Evolutionary conservation across 805 yeast genomes (phyloP), one percentile per base, ranked within the genome.

Genomic region (Suhomyces tanzawaensis): DNA sequence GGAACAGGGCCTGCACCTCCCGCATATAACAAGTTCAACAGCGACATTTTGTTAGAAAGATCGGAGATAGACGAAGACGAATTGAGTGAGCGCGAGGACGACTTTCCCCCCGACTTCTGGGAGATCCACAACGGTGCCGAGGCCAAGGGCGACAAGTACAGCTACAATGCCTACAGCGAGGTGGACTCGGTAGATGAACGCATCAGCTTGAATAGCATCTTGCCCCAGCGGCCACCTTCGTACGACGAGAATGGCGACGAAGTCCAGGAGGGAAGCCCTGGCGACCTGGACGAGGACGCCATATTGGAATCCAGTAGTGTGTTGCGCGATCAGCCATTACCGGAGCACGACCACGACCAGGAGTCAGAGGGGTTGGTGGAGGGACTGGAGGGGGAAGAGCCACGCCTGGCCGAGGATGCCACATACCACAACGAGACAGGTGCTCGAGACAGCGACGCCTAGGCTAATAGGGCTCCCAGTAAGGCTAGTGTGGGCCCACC

Each of bases 1-100:
- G 99, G 98, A 1, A 76, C 74, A 34, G 83, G 89, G 41, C 83
- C 95, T 3, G 95, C 98, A 4, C 96, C 98, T 3, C 99, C 99
- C 1, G 82, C 93, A 7, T 91, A 91, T 62, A 85, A 86, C 34
- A 78, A 81, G 40, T 89, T 81, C 52, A 79, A 77, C 31, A 81
- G 81, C 32, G 96, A 90, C 56, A 79, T 89, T 3, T 60, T 91
- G 37, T 63, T 91, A 19, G 96, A 85, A 52, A 62, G 82, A 33
- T 72, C 78, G 17, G 81, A 75, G 50, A 57, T 72, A 18, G 81
- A 70, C 47, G 76, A 73, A 9, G 59, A 58, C 39, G 82, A 78
- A 39, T 40, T 65, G 8, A 51, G 59, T 32, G 72, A 65, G 15
- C 45, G 73, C 32, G 71, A 60, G n/a, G 49, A 55, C 37, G 81